These are phyloP conservation scores for Mycena pura DNA, from an alignment of 768 basidiomycete species.

Conservation along the genomic window DNA sequence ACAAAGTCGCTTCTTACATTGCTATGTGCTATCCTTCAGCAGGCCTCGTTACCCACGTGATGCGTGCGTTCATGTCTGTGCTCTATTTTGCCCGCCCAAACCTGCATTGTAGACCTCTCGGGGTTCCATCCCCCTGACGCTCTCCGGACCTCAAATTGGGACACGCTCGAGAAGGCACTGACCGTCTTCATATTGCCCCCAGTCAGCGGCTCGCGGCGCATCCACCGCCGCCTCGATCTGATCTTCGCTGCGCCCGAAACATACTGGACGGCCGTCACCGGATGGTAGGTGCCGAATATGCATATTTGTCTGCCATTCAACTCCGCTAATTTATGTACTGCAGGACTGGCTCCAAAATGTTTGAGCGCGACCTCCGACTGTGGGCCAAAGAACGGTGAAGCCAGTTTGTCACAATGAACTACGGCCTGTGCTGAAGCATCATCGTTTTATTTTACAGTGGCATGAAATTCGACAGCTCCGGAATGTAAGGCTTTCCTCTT, in stretches of 20 bases:
- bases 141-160: conserved; percentile 68
- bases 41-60: conserved; percentile 84
- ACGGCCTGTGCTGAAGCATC: conserved; percentile 3
- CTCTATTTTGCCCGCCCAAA: neutral
- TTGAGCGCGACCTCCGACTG: conserved; percentile 81
- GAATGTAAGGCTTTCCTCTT: conserved; percentile 60
- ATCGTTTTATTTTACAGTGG: conserved; percentile 49
- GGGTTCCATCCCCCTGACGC: conserved; percentile 63
- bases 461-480: conserved; percentile 86
- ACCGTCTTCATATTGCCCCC: conserved; percentile 76
- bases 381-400: conserved; percentile 72
- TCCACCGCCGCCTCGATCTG: conserved; percentile 80
- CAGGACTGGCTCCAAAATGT: conserved; percentile 91
- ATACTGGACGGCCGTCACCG: conserved; percentile 89
- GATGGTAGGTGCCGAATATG: conserved; percentile 76
- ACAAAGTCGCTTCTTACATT: neutral
- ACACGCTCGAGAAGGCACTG: conserved; percentile 84
- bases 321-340: neutral
- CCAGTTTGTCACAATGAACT: neutral
- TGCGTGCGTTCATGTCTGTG: conserved; percentile 60
- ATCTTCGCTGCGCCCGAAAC: conserved; percentile 79
- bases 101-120: conserved; percentile 55
- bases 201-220: conserved; percentile 37
- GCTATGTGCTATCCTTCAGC: neutral
- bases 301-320: neutral